phyloP scores from a whole-genome alignment of 139 green algal species.

The Asterochloris erici region DNA sequence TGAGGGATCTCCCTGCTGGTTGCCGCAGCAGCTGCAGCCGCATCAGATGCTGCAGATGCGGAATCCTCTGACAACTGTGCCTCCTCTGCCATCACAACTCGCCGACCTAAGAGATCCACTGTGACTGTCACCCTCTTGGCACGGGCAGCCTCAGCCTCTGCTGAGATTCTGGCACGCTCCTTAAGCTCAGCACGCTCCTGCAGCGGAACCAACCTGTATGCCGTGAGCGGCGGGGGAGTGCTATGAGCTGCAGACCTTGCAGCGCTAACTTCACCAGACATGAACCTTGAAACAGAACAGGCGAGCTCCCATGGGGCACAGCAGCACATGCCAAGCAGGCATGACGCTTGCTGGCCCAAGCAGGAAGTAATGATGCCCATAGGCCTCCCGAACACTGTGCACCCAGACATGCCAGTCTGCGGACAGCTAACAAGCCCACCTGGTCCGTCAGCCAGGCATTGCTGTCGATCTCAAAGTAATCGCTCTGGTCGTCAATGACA shows the following conservation, averaged over 20 bases:
- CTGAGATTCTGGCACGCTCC: conserved; percentile 33
- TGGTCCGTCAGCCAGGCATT: conserved; percentile 86
- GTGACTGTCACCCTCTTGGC: conserved; percentile 59
- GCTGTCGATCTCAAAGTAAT: conserved; percentile 92
- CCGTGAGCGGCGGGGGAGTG: too few relatives aligned
- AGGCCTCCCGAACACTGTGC: background rate
- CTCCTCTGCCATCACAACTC: conserved; percentile 33
- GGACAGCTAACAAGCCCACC: conserved; percentile 24
- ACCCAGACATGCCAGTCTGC: background rate
- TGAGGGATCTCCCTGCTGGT: conserved; percentile 11
- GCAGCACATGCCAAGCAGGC: background rate
- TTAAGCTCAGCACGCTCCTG: conserved; percentile 69
- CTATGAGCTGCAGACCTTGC: too few relatives aligned
- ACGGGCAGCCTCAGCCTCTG: conserved; percentile 63
- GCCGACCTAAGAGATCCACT: conserved; percentile 81
- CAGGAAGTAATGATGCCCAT: too few relatives aligned
- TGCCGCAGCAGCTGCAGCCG: conserved; percentile 3
- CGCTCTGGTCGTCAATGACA: conserved; percentile 91
- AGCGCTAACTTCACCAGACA: too few relatives aligned
- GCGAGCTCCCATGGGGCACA: background rate
- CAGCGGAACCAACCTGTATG: too few relatives aligned
- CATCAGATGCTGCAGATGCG: background rate
- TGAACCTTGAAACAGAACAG: background rate
- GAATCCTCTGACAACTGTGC: conserved; percentile 23
- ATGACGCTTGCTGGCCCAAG: too few relatives aligned